Conservation (phyloP, 1,139 yeast genomes). For the Saccharomyces hybrid region DNA sequence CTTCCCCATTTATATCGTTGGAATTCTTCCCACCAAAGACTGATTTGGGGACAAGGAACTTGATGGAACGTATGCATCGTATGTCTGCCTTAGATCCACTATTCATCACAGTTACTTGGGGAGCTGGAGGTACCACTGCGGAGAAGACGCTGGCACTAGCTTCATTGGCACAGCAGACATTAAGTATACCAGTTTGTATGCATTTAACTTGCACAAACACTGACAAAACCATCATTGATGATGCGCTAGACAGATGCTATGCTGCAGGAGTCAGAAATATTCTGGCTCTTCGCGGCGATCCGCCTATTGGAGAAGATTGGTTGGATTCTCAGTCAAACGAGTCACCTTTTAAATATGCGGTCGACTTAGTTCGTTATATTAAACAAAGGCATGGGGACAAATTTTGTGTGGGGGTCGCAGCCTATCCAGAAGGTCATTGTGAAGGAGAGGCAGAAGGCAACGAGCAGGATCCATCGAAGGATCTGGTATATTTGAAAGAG, state of each 20-base stretch:
- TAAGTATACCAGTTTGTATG: conserved; percentile 80
- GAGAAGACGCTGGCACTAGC: conserved; percentile 82
- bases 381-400: conserved; percentile 59
- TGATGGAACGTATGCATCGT: conserved; percentile 78
- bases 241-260: conserved; percentile 67
- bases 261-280: conserved; percentile 74
- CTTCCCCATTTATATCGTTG: conserved; percentile 67
- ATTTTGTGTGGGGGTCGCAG: conserved; percentile 87
- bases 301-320: conserved; percentile 63
- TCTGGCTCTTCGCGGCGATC: conserved; percentile 91
- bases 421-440: conserved; percentile 94
- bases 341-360: conserved; percentile 63
- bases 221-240: conserved; percentile 65
- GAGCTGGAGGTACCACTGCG: conserved; percentile 95
- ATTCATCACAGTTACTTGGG: conserved; percentile 95
- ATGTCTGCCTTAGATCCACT: conserved; percentile 78
- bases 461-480: conserved; percentile 54
- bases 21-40: conserved; percentile 99
- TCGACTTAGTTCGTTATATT: conserved; percentile 77
- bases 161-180: conserved; percentile 61
- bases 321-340: conserved; percentile 12
- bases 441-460: conserved; percentile 59
- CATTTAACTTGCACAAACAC: conserved; percentile 96
- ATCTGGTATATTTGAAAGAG: conserved; percentile 68
- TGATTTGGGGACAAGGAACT: conserved; percentile 73